Evolutionary conservation across 805 yeast genomes (phyloP), one percentile per base, ranked within the genome.

Genomic region (Candida jianshihensis): DNA sequence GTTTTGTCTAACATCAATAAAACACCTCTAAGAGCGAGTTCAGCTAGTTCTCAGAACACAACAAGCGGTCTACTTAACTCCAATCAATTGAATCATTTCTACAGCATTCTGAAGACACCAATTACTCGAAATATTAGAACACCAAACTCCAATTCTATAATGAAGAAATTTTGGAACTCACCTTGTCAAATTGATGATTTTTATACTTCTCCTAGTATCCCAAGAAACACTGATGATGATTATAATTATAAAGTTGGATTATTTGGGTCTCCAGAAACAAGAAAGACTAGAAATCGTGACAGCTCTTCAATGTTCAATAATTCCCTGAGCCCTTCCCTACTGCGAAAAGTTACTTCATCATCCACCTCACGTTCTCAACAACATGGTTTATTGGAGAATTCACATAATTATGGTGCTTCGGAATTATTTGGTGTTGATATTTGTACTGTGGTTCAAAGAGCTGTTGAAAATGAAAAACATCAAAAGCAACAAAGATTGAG

Each of bases 151-250:
- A 56, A 55, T 30, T 64, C 75, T 8, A 61, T 68, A 15, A 57
- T 69, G 52, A 69, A 67, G 44, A 75, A 69, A 48, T 59, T 75
- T 31, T 77, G 84, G 81, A 70, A 74, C 47, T 75, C 83, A 16
- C 85, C 85, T 12, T 68, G 78, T 3, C 76, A 75, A 48, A 60
- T 78, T 38, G 85, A 79, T 40, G 86, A 79, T 47, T 79, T 79
- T 50, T 75, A 78, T 46, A 70, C 76, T 28, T 73, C 81, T 17
- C 75, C 75, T 14, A 50, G 54, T 25, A 36, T 57, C 44, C 51
- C 51, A 19, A 38, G 55, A 35, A 44, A 48, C 31, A 47, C 48
- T 21, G 59, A 55, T 30, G 61, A 57, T 32, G 53, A 53, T 22
- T 47, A 42, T 25, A 40, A 46, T 14, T 47, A 52, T 19, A 29